phyloP scores from a whole-genome alignment of 2,329 filamentous ascomycete genomes.

The Neonectria sp. region DNA sequence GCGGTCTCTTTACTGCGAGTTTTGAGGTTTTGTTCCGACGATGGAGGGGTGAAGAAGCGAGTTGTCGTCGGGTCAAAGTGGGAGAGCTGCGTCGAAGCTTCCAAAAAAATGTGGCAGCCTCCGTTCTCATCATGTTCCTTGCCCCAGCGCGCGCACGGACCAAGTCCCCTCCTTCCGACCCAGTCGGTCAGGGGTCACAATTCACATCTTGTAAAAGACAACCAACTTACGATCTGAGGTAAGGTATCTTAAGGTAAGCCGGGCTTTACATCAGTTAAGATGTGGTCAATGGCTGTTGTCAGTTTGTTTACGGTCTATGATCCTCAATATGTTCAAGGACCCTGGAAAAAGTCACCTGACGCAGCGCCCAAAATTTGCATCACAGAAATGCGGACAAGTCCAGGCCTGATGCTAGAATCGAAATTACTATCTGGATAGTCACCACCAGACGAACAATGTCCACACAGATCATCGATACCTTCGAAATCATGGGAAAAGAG shows the following conservation, averaged over 20 bases:
- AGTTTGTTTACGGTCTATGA: too few relatives aligned
- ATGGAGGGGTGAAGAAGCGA: slow-evolving; percentile 36
- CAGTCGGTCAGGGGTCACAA: slow-evolving; percentile 21
- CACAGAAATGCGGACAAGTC: background rate
- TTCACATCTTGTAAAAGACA: background rate
- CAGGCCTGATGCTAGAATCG: background rate
- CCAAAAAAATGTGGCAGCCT: slow-evolving; percentile 68
- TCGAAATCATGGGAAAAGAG: background rate
- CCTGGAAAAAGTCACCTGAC: background rate
- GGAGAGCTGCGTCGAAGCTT: slow-evolving; percentile 59
- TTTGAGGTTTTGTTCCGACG: slow-evolving; percentile 22
- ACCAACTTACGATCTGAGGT: too few relatives aligned
- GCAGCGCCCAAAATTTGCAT: background rate
- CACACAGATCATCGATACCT: too few relatives aligned
- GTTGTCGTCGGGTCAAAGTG: slow-evolving; percentile 48
- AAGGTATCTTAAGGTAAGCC: background rate
- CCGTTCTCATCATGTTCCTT: slow-evolving; percentile 49
- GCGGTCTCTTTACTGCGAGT: slow-evolving; percentile 32
- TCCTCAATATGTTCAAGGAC: too few relatives aligned
- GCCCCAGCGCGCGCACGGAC: slow-evolving; percentile 48
- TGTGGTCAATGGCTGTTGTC: background rate
- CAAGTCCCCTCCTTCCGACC: slow-evolving; percentile 33
- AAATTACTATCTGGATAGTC: background rate
- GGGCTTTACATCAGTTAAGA: background rate
- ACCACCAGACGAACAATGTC: background rate